Conservation (phyloP, 257 asterid genomes). For the Fraxinus excelsior region DNA sequence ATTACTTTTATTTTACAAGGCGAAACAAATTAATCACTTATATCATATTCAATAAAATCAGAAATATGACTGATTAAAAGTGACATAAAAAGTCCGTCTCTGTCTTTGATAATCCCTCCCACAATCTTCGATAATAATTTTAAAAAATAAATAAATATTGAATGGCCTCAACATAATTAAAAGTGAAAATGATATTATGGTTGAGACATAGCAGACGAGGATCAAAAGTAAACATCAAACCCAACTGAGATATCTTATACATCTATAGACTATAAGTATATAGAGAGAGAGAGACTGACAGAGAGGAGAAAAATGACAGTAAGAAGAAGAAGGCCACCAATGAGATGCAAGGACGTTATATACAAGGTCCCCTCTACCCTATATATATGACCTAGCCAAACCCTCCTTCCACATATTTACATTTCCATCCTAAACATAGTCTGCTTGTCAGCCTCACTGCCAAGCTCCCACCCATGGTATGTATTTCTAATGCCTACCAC, state of each 20-base stretch:
- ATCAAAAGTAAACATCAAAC: too few species aligned
- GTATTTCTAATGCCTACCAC: not conserved
- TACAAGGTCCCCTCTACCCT: slow-evolving; percentile 30
- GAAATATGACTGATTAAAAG: too few species aligned
- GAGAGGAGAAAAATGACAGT: slow-evolving; percentile 11
- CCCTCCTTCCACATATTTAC: slow-evolving; percentile 7
- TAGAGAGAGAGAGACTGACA: slow-evolving; percentile 31
- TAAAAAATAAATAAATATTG: too few species aligned
- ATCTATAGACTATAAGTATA: too few species aligned
- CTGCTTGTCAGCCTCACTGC: not conserved
- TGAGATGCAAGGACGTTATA: slow-evolving; percentile 41
- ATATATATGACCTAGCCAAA: slow-evolving; percentile 21
- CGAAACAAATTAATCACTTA: too few species aligned
- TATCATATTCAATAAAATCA: too few species aligned
- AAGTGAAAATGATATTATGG: too few species aligned
- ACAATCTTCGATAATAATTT: not conserved
- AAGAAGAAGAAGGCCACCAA: slow-evolving; percentile 36
- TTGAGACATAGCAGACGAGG: too few species aligned
- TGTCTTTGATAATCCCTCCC: not conserved
- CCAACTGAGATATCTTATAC: too few species aligned
- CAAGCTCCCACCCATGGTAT: slow-evolving; percentile 36
- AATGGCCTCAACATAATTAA: not conserved
- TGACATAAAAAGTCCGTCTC: too few species aligned
- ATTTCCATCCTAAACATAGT: not conserved
- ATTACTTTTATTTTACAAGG: not conserved